Percentiles rank a stretch among this genome's conserved stretches.
Evolutionary conservation across 73 alveolate species (phyloP).

Genomic region (Tetrahymena thermophila): DNA sequence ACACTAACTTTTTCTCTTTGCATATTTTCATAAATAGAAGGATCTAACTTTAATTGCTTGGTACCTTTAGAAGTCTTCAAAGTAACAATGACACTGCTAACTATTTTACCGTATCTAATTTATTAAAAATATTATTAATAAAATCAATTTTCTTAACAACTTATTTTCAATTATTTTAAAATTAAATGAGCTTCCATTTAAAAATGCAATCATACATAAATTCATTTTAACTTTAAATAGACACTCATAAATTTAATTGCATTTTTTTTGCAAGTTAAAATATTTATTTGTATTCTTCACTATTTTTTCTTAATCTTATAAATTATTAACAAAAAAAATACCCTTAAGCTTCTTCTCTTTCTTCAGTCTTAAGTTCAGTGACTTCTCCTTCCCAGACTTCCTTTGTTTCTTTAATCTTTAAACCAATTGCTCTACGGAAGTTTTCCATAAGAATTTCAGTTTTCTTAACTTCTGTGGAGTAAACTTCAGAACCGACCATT

Average conservation of each 20-base stretch:
- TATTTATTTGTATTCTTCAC: neutral
- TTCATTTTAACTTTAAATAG: neutral
- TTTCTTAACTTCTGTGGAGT: conserved; percentile 97
- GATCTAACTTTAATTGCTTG: conserved; percentile 96
- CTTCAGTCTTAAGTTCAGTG: conserved; percentile 98
- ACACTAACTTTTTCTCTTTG: conserved; percentile 97
- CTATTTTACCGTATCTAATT: conserved; percentile 75
- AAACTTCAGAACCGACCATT: conserved; percentile 99
- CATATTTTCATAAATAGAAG: conserved; percentile 95
- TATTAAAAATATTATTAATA: neutral
- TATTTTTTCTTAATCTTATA: neutral
- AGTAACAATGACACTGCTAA: conserved; percentile 81
- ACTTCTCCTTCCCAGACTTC: conserved; percentile 99
- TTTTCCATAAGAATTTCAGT: conserved; percentile 99
- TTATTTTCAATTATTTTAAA: too few relatives aligned
- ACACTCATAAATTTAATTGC: neutral
- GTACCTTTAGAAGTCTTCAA: conserved; percentile 96
- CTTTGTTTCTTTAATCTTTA: conserved; percentile 96
- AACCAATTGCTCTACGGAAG: conserved; percentile 99
- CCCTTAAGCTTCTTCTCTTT: conserved; percentile 87
- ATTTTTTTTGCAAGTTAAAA: too few relatives aligned
- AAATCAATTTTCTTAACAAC: neutral
- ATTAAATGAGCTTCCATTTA: neutral
- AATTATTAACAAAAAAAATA: conserved; percentile 44
- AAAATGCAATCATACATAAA: too few relatives aligned